Percentiles rank a stretch among this genome's conserved stretches.
These are phyloP conservation scores for Coelastrella sp. DNA, from an alignment of 139 green algal genomes.

Conservation along the genomic window DNA sequence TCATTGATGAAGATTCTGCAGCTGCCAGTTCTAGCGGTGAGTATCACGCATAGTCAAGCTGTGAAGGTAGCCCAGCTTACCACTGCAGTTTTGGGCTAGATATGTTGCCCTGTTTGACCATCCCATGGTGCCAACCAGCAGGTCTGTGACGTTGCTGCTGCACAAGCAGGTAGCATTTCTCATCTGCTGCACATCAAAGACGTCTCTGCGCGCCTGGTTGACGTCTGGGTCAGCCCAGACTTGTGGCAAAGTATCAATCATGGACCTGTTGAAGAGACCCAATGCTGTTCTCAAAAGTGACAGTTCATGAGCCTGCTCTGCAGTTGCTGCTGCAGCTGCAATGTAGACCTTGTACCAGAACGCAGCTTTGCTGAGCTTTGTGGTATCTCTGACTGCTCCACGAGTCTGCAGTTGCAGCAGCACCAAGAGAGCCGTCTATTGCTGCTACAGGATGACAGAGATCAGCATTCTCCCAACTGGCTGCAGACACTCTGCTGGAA, in stretches of 20 bases:
- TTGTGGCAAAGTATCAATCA: constrained; percentile 28
- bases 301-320: constrained; percentile 70
- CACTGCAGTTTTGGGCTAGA: constrained; percentile 18
- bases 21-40: too few species aligned
- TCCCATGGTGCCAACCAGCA: constrained; percentile 15
- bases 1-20: too few species aligned
- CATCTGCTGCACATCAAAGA: constrained; percentile 49
- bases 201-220: constrained; percentile 23
- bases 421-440: background rate
- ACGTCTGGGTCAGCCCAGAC: background rate
- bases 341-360: constrained; percentile 65
- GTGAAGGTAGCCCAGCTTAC: too few species aligned
- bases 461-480: too few species aligned
- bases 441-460: too few species aligned
- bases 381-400: constrained; percentile 68
- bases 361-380: constrained; percentile 23
- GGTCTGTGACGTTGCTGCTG: background rate
- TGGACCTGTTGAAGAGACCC: background rate
- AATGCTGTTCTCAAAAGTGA: constrained; percentile 51
- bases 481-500: too few species aligned
- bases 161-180: constrained; percentile 41
- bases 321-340: constrained; percentile 56
- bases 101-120: constrained; percentile 8
- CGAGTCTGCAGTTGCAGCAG: constrained; percentile 9
- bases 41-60: too few species aligned